phyloP scores from a whole-genome alignment of 116 monocot genomes.

The Iris pallida region DNA sequence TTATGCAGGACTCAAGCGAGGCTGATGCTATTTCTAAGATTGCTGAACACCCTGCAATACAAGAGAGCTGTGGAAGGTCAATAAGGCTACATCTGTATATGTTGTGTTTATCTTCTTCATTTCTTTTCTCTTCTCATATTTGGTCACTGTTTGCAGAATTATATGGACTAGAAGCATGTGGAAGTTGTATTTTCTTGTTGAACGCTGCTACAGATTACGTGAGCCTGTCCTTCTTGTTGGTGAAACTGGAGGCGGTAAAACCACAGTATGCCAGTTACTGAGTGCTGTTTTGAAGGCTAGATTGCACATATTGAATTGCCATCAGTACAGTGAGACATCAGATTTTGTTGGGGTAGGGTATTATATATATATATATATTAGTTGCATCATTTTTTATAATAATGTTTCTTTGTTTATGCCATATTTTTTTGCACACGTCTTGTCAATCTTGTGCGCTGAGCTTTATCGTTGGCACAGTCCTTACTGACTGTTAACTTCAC shows the following conservation, averaged over 20 bases:
- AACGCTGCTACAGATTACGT: constrained; percentile 71
- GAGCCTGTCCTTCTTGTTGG: constrained; percentile 98
- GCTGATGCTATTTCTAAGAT: constrained; percentile 8
- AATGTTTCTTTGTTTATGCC: not conserved
- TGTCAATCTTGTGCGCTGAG: too few species aligned
- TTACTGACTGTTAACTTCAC: not conserved
- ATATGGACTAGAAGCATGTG: constrained; percentile 75
- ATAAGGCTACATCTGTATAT: constrained; percentile 5
- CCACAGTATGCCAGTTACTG: constrained; percentile 90
- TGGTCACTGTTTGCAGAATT: constrained; percentile 40
- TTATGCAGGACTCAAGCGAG: constrained; percentile 24
- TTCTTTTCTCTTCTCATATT: not conserved
- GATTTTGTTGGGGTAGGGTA: constrained; percentile 83
- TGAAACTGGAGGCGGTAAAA: constrained; percentile 99
- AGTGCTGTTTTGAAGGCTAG: constrained; percentile 42
- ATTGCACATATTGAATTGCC: constrained; percentile 89
- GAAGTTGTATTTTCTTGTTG: constrained; percentile 81
- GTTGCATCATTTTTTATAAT: not conserved
- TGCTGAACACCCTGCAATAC: constrained; percentile 14
- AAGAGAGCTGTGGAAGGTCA: constrained; percentile 36
- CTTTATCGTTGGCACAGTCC: not conserved
- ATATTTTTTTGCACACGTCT: not conserved
- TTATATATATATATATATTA: not conserved
- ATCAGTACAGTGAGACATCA: constrained; percentile 91
- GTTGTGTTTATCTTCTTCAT: not conserved